Percentiles rank a stretch among this genome's conserved stretches.
Conservation (phyloP, 1,284 basidiomycete species). For the Ganoderma sp. region DNA sequence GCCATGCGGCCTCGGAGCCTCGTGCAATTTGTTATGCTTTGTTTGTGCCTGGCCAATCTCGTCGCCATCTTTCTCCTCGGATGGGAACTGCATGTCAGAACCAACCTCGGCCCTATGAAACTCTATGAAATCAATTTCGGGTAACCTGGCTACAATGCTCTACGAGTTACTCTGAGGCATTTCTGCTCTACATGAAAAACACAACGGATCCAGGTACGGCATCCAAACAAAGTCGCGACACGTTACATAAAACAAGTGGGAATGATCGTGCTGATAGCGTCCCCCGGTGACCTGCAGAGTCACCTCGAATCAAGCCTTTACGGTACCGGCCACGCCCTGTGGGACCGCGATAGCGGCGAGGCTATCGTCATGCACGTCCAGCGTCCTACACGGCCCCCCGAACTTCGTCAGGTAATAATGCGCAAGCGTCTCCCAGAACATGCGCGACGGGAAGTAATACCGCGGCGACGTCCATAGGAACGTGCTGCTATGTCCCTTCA, state of each 20-base stretch:
- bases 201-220: neutral
- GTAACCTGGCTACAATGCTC: neutral
- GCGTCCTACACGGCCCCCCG: constrained; percentile 37
- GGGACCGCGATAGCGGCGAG: constrained; percentile 8
- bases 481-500: constrained; percentile 63
- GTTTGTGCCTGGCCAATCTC: constrained; percentile 17
- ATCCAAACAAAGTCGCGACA: neutral
- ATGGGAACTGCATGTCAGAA: constrained; percentile 4
- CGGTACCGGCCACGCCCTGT: constrained; percentile 18
- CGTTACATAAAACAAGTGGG: constrained; percentile 7
- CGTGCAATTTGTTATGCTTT: constrained; percentile 18
- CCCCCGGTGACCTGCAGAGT: constrained; percentile 10
- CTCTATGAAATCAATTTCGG: constrained; percentile 1
- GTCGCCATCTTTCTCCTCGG: neutral
- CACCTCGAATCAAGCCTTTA: constrained; percentile 20
- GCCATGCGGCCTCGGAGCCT: constrained; percentile 13
- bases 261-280: constrained; percentile 4
- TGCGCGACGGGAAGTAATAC: constrained; percentile 62
- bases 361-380: constrained; percentile 11
- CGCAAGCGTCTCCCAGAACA: constrained; percentile 21
- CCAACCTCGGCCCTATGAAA: neutral
- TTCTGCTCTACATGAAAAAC: neutral
- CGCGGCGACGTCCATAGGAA: constrained; percentile 77
- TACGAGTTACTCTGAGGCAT: neutral
- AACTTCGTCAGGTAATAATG: constrained; percentile 31